Conservation (phyloP, 495 filamentous ascomycete species). For the Parachaetomium inaequale region DNA sequence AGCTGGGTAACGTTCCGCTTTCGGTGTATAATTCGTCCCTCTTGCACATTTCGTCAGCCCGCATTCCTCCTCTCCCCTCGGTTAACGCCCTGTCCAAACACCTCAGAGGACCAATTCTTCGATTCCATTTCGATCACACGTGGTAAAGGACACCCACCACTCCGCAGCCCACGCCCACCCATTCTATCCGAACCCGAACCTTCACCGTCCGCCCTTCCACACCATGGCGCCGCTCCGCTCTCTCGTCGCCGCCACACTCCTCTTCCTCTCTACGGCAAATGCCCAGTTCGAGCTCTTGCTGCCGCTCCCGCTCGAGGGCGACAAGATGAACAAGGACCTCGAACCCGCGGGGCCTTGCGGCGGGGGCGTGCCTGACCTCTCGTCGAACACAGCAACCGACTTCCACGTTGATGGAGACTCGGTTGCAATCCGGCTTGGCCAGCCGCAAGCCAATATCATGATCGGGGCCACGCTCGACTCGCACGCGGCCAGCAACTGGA, state of each 20-base stretch:
- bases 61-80: no score
- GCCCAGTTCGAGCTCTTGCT: constrained; percentile 49
- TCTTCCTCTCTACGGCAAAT: constrained; percentile 34
- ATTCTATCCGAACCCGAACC: no score
- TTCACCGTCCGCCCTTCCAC: no score
- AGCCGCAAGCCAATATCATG: constrained; percentile 47
- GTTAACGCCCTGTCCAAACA: no score
- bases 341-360: constrained; percentile 47
- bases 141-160: no score
- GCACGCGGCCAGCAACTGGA: constrained; percentile 46
- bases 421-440: constrained; percentile 39
- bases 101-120: no score
- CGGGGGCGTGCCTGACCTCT: constrained; percentile 40
- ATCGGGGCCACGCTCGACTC: constrained; percentile 49
- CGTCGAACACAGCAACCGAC: constrained; percentile 34
- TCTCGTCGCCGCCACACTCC: constrained; percentile 28
- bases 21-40: no score
- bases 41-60: no score
- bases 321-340: constrained; percentile 37
- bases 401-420: constrained; percentile 52
- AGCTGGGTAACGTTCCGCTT: no score
- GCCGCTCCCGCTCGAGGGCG: constrained; percentile 43
- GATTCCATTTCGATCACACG: no score
- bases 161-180: no score
- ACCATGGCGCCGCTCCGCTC: constrained; percentile 32